phyloP scores from a whole-genome alignment of 2,329 filamentous ascomycete genomes.

The Periconia sp. region DNA sequence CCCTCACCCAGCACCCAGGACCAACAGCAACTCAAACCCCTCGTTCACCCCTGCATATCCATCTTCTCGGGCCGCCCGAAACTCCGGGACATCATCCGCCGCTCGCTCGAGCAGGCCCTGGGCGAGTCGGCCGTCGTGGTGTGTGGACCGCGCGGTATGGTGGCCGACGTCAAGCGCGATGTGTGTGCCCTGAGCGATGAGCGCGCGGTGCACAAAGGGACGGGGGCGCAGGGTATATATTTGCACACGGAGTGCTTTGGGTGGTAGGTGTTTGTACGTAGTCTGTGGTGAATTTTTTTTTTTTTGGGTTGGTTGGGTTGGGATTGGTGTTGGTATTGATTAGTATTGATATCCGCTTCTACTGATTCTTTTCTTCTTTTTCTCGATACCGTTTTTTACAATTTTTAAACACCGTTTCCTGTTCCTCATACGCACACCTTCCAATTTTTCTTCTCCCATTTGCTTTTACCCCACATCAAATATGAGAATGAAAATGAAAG shows the following conservation, averaged over 20 bases:
- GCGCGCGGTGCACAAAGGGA: conserved; percentile 67
- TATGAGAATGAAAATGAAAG: no score
- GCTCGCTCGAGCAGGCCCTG: conserved; percentile 58
- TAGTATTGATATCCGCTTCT: no score
- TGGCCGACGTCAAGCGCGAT: conserved; percentile 56
- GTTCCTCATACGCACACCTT: no score
- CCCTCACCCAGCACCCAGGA: conserved; percentile 9
- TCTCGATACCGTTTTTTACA: no score
- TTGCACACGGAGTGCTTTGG: conserved; percentile 62
- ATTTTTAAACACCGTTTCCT: no score
- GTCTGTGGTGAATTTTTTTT: not conserved
- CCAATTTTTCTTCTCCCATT: no score
- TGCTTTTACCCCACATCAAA: no score
- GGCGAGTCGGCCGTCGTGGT: conserved; percentile 66
- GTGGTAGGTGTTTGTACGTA: conserved; percentile 20
- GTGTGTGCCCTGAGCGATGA: conserved; percentile 64
- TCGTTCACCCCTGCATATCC: conserved; percentile 36
- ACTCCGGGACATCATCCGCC: conserved; percentile 54
- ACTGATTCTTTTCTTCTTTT: no score
- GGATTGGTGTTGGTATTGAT: no score
- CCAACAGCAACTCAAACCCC: conserved; percentile 2
- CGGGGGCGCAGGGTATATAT: conserved; percentile 65
- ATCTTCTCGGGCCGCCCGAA: conserved; percentile 57
- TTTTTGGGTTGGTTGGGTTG: not conserved
- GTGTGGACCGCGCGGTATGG: conserved; percentile 60